phyloP scores from a whole-genome alignment of 495 filamentous ascomycete genomes.

The Aspergillus cavernicola region DNA sequence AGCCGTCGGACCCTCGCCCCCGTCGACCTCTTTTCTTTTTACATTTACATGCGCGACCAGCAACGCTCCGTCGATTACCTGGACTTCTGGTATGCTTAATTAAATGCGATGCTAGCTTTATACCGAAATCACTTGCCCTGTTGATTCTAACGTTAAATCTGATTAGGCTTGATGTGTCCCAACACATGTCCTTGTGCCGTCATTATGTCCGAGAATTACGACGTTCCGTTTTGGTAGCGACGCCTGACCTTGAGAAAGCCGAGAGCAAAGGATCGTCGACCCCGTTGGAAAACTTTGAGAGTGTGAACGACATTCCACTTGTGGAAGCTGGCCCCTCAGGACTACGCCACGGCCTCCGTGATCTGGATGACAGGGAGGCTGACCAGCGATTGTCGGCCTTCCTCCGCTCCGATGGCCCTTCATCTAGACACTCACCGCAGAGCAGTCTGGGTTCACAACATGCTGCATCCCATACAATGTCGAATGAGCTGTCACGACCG shows the following conservation, averaged over 20 bases:
- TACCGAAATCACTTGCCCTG: background rate
- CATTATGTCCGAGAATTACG: slow-evolving; percentile 96
- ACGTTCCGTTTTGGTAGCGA: slow-evolving; percentile 86
- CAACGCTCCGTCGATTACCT: slow-evolving; percentile 96
- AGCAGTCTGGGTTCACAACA: slow-evolving; percentile 59
- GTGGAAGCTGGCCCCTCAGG: slow-evolving; percentile 44
- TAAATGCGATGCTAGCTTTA: background rate
- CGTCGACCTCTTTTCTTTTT: slow-evolving; percentile 96
- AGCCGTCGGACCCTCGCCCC: slow-evolving; percentile 86
- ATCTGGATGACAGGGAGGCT: slow-evolving; percentile 56
- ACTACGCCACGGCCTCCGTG: slow-evolving; percentile 31
- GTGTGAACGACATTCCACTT: slow-evolving; percentile 55
- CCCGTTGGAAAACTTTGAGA: slow-evolving; percentile 68
- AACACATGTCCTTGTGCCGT: slow-evolving; percentile 96
- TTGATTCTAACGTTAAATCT: background rate
- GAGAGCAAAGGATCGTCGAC: slow-evolving; percentile 80
- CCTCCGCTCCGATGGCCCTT: slow-evolving; percentile 66
- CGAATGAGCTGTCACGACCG: slow-evolving; percentile 54
- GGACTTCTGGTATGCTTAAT: slow-evolving; percentile 81
- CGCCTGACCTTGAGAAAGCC: slow-evolving; percentile 80
- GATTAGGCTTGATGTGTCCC: slow-evolving; percentile 93
- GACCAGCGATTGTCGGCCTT: slow-evolving; percentile 89
- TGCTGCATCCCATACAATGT: slow-evolving; percentile 27
- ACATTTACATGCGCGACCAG: slow-evolving; percentile 99
- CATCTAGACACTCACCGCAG: slow-evolving; percentile 61